Base-by-base conservation (phyloP, 768 basidiomycete species). In the Udeniomyces megalosporus region DNA sequence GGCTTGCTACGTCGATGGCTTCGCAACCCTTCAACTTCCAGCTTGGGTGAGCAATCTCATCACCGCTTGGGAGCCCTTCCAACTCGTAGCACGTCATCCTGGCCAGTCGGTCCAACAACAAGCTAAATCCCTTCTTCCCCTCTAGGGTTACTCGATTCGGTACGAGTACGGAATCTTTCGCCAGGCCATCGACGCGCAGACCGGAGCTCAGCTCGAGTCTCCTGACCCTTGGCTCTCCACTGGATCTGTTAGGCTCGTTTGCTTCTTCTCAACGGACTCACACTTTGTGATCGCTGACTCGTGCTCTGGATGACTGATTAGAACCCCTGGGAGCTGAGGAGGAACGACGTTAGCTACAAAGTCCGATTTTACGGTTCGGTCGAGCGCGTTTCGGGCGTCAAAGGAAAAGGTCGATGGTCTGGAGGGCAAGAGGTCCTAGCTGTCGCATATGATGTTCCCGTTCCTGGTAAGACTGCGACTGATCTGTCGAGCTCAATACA, bases 121-220 rank as follows among this genome's bases (percentile, higher is more conserved):
- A 42, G 10, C 38, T 42, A 8, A 8, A 42, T 42, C 38, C 38
- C 10, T 42, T 42, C 38, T 8, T 17, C 8, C 17, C n/a, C n/a
- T 17, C 17, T 17, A 42, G 38, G 93, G 93, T 49, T 96, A 96
- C 69, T 91, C 91, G 47, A 74, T 95, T 62, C 77, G 91, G 48
- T 93, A 75, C 79, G 83, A 88, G 72, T 92, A 90, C 69, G 91
- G 91, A 59, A 95, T 97, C 76, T 97, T 99, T 81, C 85, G 91
- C 28, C 60, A 61, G 24, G 44, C 34, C 48, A 48, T 58, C 34
- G 48, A 74, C 50, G 68, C n/a, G n/a, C n/a, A 66, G 62, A 61
- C 70, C 28, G 75, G 76, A 26, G 69, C 71, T 46, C 76, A 77
- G 68, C 70, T 75, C 53, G 75, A 76, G 67, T 71, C 73, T 15